Base-by-base conservation (phyloP, 805 yeast species). In the Metschnikowia kunwiensis region DNA sequence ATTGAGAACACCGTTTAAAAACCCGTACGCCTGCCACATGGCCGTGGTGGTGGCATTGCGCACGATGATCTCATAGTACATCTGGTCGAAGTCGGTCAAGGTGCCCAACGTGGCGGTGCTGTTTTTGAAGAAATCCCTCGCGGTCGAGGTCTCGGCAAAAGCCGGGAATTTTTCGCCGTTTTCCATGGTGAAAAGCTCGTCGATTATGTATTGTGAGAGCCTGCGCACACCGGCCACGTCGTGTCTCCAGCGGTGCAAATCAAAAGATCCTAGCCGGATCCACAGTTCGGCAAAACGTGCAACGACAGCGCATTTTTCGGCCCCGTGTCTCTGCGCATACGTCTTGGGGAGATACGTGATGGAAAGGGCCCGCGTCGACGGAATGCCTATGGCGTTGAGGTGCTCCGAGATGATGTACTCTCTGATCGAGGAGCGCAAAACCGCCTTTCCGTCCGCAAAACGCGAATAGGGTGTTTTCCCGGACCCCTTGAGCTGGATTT, bases 391-490 rank as follows among this genome's bases (percentile, higher is more conserved):
- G 2, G 86, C 82, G 54, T 83, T 59, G 34, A 93, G 64, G 18
- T 86, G 78, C 54, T 93, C 97, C 4, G 93, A 81, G 1, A 85
- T 82, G 32, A 91, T 70, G 42, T 85, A 89, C 56, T 91, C 98
- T 23, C 97, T 69, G 24, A 93, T 78, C 30, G 94, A 80, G 2
- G 97, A 87, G 43, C 96, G 64, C 21, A 91, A 52, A 5, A 88
- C 95, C 0, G 97, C 97, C 54, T 86, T 87, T 4, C 98, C 98
- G 61, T 91, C 98, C 0, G 96, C 97, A 69, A 89, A 91, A 42
- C 98, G 72, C 0, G 95, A 84, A 57, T 74, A 91, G 1, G 97
- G 96, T 0, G 97, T 91, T 47, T 75, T 66, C 0, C 98, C 98
- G 3, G 93, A 78, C 0, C 98, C 98, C 63, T 91, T 91, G 44